Base-by-base conservation (phyloP, 164 flowering plant genomes). In the Piper longum region DNA sequence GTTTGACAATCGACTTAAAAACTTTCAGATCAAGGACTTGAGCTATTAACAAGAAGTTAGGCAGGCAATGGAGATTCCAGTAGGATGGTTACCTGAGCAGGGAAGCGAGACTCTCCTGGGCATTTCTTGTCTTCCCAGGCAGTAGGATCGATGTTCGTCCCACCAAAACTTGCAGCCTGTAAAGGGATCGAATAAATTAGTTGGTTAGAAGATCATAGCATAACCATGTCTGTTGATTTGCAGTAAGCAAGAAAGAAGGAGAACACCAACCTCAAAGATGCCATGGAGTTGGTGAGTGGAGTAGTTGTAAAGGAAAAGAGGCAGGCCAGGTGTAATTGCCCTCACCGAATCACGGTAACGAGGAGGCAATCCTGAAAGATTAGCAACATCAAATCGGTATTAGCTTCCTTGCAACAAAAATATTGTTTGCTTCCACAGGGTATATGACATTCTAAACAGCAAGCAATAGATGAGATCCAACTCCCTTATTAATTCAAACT, bases 201-300 rank as follows among this genome's bases (percentile, higher is more conserved):
- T 18, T 56, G 2, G 40, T 57, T 57, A 57, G 13, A 26, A 3
- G 4, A 41, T 6, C 36, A 14, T 57, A 7, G 40, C 40, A 19
- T 3, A 39, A 19, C 39, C 17, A 5, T 3, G 60, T 26, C 2
- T 14, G 42, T 26, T 13, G 36, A 40, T 39, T 40, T 36, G 36
- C 17, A 6, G 16, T 12, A 55, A 36, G 14, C 16, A 16, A 39
- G 18, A 43, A 26, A 48, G 19, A 19, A 60, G n/a, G 6, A 14
- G 9, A 58, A 19, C 8, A 73, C 81, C 45, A 67, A 91, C 98
- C 96, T 92, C 98, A 71, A 84, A 92, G 64, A 92, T 66, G 61
- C 98, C 98, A 79, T 92, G 96, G 65, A 92, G 96, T 71, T 92
- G 98, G 77, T 92, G 98, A 67, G 98, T 92, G 59, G 98, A 87